Evolutionary conservation across 495 filamentous ascomycete species (phyloP), one percentile per base, ranked within the genome.

Genomic region (Penicillium argentinense): DNA sequence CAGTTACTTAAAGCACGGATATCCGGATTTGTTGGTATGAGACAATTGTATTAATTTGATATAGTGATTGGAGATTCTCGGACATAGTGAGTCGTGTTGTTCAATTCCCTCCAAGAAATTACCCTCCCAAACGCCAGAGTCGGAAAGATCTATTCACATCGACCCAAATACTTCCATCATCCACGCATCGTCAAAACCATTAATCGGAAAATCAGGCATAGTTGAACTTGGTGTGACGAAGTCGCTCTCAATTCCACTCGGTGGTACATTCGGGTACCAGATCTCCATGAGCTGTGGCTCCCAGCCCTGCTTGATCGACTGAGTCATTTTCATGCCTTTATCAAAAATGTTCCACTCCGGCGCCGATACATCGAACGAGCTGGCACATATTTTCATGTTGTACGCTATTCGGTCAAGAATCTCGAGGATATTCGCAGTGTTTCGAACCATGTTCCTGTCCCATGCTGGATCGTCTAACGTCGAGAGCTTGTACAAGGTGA

Each of bases 401-500:
- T 42, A 45, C 9, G 22, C 13, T 17, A 53, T 46, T 24, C 41
- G 53, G 13, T 61, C 51, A 13, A 68, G 38, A 12, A 59, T 52
- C 27, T 57, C 49, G 4, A 68, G 45, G 1, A 68, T 16, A 23
- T 68, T 62, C 1, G 53, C 56, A 0, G 63, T 66, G 24, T 56
- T 56, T 33, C 63, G 56, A 7, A 66, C 62, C 42, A 63, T 48
- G 4, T 38, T 49, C 9, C 49, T 62, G 24, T 72, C 66, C 71
- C 68, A 73, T 17, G 43, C 46, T 2, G 68, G 60, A 37, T 68
- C 54, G 4, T 71, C 66, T 18, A 73, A 47, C 0, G 61, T 73
- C 6, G 63, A 59, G 5, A 80, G 62, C 25, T 60, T 67, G 57
- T 70, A 80, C 11, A 76, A 46, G 3, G 55, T 56, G 6, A 74